Base-by-base conservation (phyloP, 176 grass and related monocot species). In the Musa itinerans region DNA sequence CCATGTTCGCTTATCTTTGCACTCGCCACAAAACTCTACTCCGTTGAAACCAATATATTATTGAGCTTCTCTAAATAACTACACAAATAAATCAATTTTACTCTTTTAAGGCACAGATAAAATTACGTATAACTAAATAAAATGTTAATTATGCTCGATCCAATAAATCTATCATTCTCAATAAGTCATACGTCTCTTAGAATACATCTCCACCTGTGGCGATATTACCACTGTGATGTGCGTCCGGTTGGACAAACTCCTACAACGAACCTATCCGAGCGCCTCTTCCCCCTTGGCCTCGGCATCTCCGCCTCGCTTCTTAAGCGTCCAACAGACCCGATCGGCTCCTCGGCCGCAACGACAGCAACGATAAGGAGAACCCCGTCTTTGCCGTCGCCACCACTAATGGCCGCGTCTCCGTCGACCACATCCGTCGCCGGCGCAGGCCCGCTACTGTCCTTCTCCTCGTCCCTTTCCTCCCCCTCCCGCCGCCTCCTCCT, bases 401-500 rank as follows among this genome's bases (percentile, higher is more conserved):
- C 3, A 43, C 34, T 4, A 43, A 43, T 43, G 34, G 34, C 34
- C 34, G 34, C 34, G 34, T 43, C 34, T 43, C 1, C 66, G 9
- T 29, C 66, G 29, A 26, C 63, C 1, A 15, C 27, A 0, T 61
- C 57, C 57, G 16, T 19, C 57, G 57, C 57, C 57, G 3, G 48
- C 68, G 20, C 19, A 20, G 59, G 48, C 75, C 4, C 20, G 19
- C 57, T 53, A 11, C 29, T n/a, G 27, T 78, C 53, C 3, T 70
- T 13, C 48, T 76, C 3, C 22, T 73, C 26, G 77, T 66, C 15
- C 77, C 84, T 74, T 62, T 73, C 50, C 10, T 71, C 71, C 69
- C 71, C 90, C 27, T 74, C 71, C 63, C 25, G 25, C 67, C 54
- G 19, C n/a, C 69, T 16, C 64, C 80, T 23, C 22, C 74, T 0